Evolutionary conservation across 108 stramenopile species (phyloP).

Genomic region (Skeletonema marinoi): DNA sequence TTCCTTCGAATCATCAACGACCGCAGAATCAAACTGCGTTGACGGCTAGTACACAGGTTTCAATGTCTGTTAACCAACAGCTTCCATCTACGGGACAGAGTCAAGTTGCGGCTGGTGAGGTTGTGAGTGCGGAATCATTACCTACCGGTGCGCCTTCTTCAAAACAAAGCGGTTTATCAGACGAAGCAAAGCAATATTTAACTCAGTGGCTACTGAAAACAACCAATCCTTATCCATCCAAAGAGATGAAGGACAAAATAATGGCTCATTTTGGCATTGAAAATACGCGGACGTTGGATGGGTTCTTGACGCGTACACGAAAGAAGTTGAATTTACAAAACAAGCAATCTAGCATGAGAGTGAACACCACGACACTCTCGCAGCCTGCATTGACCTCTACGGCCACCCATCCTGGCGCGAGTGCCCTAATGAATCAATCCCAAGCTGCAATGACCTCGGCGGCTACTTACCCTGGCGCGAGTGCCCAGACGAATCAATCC

Average conservation of each 20-base stretch:
- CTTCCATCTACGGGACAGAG: background rate
- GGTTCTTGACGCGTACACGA: constrained; percentile 28
- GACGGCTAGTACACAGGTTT: background rate
- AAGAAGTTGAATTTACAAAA: constrained; percentile 11
- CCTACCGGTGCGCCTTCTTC: background rate
- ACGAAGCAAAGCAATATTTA: constrained; percentile 36
- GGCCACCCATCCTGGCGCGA: background rate
- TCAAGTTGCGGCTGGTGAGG: background rate
- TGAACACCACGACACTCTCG: background rate
- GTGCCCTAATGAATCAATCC: background rate
- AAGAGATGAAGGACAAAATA: constrained; percentile 35
- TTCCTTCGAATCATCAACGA: background rate
- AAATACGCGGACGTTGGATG: constrained; percentile 33
- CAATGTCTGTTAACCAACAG: background rate
- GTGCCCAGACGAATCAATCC: background rate
- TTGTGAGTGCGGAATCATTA: background rate
- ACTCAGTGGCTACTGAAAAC: constrained; percentile 29
- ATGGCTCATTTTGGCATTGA: constrained; percentile 28
- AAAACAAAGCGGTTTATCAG: constrained; percentile 19
- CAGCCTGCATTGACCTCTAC: background rate
- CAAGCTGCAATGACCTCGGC: background rate
- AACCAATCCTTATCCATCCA: constrained; percentile 42
- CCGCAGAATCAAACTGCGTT: background rate
- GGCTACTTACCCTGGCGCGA: background rate
- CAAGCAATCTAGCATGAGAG: background rate